These are phyloP conservation scores for Anthracocystis panici-leucophaei DNA, from an alignment of 1,284 basidiomycete species.

Conservation along the genomic window DNA sequence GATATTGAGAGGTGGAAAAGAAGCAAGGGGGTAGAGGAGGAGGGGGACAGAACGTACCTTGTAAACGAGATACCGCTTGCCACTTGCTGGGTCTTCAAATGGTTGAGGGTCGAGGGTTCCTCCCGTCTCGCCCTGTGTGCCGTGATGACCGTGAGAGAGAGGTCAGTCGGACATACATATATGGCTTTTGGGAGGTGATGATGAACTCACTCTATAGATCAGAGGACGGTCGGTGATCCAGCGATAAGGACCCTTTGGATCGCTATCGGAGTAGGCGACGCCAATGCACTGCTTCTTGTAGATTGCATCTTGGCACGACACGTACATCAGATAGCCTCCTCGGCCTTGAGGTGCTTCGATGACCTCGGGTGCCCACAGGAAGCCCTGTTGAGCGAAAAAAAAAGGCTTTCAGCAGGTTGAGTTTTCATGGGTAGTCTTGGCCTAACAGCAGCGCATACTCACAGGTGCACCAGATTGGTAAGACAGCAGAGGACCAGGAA, in stretches of 20 bases:
- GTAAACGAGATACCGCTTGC: slow-evolving; percentile 55
- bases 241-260: slow-evolving; percentile 48
- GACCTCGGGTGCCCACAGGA: slow-evolving; percentile 58
- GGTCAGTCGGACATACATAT: too few species aligned
- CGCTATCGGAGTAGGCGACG: slow-evolving; percentile 51
- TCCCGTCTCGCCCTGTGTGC: slow-evolving; percentile 39
- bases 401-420: too few species aligned
- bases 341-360: slow-evolving; percentile 50
- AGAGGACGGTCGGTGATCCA: slow-evolving; percentile 53
- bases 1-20: too few species aligned
- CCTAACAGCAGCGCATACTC: slow-evolving; percentile 2
- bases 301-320: slow-evolving; percentile 44
- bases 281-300: slow-evolving; percentile 55
- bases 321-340: slow-evolving; percentile 58
- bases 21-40: too few species aligned
- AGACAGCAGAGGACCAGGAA: slow-evolving; percentile 49
- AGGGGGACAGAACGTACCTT: slow-evolving; percentile 14
- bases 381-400: slow-evolving; percentile 20
- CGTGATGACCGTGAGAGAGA: too few species aligned
- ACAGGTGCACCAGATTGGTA: slow-evolving; percentile 44
- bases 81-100: slow-evolving; percentile 50
- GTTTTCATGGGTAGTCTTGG: too few species aligned
- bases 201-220: slow-evolving; percentile 15
- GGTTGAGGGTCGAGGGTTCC: slow-evolving; percentile 59
- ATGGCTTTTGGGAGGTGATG: too few species aligned